These are phyloP conservation scores for Leptographium radiaticola DNA, from an alignment of 2,329 filamentous ascomycete genomes.

Conservation along the genomic window DNA sequence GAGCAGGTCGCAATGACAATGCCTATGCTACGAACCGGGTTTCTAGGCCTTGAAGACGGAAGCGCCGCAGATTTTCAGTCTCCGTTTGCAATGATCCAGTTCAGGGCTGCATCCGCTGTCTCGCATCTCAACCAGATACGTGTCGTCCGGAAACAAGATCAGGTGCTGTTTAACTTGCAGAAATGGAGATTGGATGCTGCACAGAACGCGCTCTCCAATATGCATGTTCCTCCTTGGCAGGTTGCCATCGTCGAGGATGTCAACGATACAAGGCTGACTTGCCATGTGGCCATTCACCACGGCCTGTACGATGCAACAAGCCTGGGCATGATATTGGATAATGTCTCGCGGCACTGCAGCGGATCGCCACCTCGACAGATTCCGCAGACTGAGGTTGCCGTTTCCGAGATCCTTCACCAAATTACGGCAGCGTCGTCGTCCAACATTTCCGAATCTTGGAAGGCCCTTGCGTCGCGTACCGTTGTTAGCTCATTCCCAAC, in stretches of 20 bases:
- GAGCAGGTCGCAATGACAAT: slow-evolving; percentile 35
- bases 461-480: slow-evolving; percentile 32
- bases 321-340: slow-evolving; percentile 48
- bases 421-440: slow-evolving; percentile 15
- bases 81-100: slow-evolving; percentile 66
- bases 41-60: slow-evolving; percentile 47
- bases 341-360: slow-evolving; percentile 34
- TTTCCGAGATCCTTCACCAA: slow-evolving; percentile 29
- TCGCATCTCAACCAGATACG: background rate
- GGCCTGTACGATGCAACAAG: slow-evolving; percentile 77
- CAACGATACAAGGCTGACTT: slow-evolving; percentile 17
- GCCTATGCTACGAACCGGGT: slow-evolving; percentile 66
- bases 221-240: slow-evolving; percentile 51
- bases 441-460: slow-evolving; percentile 48
- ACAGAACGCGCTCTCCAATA: slow-evolving; percentile 22
- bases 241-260: slow-evolving; percentile 31
- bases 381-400: slow-evolving; percentile 15
- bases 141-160: background rate
- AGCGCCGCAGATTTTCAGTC: slow-evolving; percentile 24
- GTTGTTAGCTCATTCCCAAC: slow-evolving; percentile 62
- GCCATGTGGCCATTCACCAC: slow-evolving; percentile 52
- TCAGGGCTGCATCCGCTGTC: slow-evolving; percentile 16
- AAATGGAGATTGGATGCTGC: slow-evolving; percentile 24
- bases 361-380: slow-evolving; percentile 2
- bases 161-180: slow-evolving; percentile 16